A percentile compares a stretch with the other conserved stretches of the same genome.
phyloP scores from a whole-genome alignment of 2,329 filamentous ascomycete species.

The Escovopsis sp. region DNA sequence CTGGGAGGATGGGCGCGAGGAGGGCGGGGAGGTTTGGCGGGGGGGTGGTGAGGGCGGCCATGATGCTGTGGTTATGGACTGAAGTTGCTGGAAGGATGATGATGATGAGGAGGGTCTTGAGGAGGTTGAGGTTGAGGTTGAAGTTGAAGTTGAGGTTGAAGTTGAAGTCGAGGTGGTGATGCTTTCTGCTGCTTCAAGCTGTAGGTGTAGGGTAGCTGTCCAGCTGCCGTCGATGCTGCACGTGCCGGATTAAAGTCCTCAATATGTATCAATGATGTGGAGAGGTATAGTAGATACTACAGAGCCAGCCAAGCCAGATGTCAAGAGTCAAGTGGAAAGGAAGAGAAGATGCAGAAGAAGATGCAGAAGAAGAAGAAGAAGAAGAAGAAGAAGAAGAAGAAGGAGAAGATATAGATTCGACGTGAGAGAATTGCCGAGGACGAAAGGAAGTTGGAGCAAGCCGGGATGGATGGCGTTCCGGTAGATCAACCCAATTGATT shows the following conservation, averaged over 20 bases:
- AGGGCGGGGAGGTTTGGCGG: slow-evolving; percentile 32
- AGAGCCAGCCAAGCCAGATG: too few species aligned
- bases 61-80: slow-evolving; percentile 7
- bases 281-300: too few species aligned
- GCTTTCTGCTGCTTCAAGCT: too few species aligned
- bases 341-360: neutral
- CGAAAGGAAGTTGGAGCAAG: neutral
- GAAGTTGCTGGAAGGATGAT: neutral
- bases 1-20: slow-evolving; percentile 42
- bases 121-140: neutral
- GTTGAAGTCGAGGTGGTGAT: too few species aligned
- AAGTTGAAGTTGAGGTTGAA: too few species aligned
- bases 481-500: too few species aligned
- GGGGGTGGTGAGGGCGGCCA: slow-evolving; percentile 18
- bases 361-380: neutral
- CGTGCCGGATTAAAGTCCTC: too few species aligned
- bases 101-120: neutral
- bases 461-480: neutral
- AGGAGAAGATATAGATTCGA: neutral
- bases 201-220: too few species aligned
- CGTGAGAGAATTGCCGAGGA: slow-evolving; percentile 1
- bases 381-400: neutral
- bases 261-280: too few species aligned
- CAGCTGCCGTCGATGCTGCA: too few species aligned
- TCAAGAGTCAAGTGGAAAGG: neutral